phyloP scores from a whole-genome alignment of 1,139 yeast genomes.

The Pichia sp. region DNA sequence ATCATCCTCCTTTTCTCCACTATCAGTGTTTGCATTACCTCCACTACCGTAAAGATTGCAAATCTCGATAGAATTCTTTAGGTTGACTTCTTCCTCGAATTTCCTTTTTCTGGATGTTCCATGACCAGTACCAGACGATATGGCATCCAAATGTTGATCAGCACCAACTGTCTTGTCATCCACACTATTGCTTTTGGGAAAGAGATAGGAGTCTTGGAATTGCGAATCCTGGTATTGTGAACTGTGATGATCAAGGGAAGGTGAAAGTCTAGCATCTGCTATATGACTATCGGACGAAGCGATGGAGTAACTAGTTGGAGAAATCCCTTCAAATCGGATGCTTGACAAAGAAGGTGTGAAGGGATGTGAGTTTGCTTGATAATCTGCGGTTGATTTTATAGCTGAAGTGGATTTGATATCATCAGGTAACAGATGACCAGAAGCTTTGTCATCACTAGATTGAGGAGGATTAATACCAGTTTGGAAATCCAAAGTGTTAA shows the following conservation, averaged over 20 bases:
- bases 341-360: constrained; percentile 6
- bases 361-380: not conserved
- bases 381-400: not conserved
- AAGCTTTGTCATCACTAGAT: not conserved
- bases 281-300: constrained; percentile 12
- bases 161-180: not conserved
- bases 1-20: not conserved
- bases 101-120: not conserved
- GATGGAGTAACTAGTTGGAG: constrained; percentile 26
- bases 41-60: not conserved
- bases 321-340: constrained; percentile 19
- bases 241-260: not conserved
- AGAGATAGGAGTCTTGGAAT: not conserved
- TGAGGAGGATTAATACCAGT: not conserved
- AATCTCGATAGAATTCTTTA: not conserved
- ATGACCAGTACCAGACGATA: not conserved
- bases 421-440: not conserved
- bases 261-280: not conserved
- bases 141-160: not conserved
- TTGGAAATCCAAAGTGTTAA: constrained; percentile 13
- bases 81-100: not conserved
- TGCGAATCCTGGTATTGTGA: not conserved
- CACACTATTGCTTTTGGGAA: not conserved
- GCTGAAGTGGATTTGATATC: not conserved
- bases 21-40: not conserved